Evolutionary conservation across 2,329 filamentous ascomycete species (phyloP), one percentile per base, ranked within the genome.

Genomic region (Hortaea sp.): DNA sequence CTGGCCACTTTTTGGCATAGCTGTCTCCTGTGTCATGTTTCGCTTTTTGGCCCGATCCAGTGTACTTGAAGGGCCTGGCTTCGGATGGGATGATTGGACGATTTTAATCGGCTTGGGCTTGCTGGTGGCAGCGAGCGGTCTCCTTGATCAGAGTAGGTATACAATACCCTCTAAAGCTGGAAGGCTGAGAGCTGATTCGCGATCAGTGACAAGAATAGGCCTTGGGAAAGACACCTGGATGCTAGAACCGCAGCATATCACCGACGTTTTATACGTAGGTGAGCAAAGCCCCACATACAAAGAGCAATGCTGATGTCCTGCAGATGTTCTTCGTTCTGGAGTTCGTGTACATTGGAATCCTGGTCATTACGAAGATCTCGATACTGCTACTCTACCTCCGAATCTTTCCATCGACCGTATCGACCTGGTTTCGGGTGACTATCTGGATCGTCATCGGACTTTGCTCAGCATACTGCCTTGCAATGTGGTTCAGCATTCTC

Each of bases 351-450:
- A 29, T 38, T 13, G 29, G 13, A 4, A 11, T 41, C 38, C 12
- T 47, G n/a, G 32, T 29, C 28, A 29, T 38, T 3, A 43, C 42
- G 29, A 50, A 50, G 28, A 42, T 50, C 12, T 44, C 44, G 13
- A 45, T 47, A 40, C 6, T 50, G 4, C 45, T 50, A 5, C 39
- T 50, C 31, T 50, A 50, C 45, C 44, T 50, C 6, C 48, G 48
- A 10, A 44, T 50, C 29, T 46, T 50, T 38, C 41, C 48, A 12
- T 43, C 29, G 10, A 27, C 38, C 13, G 42, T 47, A 27, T 41
- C 39, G 11, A 41, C 32, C 6, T 32, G 39, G 13, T 50, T 50
- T 35, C 37, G 48, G 9, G 34, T 12, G 12, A 11, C 30, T 10
- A 44, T 41, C 45, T 46, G 13, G 27, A 12, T 32, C 31, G 30